Evolutionary conservation across 2,329 filamentous ascomycete species (phyloP).

Genomic region (Clonostachys sp.): DNA sequence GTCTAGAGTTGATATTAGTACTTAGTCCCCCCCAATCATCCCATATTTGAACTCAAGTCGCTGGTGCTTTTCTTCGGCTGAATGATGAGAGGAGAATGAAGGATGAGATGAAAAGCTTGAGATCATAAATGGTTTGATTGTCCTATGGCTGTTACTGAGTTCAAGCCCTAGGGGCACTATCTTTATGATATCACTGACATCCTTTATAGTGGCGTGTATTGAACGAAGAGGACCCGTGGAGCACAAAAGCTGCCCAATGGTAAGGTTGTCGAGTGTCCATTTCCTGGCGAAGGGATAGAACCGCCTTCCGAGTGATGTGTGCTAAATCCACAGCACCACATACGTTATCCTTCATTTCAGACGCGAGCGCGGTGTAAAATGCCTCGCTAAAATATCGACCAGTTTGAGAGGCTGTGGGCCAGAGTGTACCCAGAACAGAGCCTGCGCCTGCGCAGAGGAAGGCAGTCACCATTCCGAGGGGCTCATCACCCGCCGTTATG

Average conservation of each 20-base stretch:
- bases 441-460: neutral
- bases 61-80: too few relatives aligned
- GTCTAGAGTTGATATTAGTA: too few relatives aligned
- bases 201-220: neutral
- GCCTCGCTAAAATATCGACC: neutral
- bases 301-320: neutral
- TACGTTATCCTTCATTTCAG: neutral
- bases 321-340: neutral
- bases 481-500: neutral
- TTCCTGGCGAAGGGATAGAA: neutral
- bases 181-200: too few relatives aligned
- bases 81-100: too few relatives aligned
- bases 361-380: neutral
- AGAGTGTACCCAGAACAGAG: neutral
- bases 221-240: neutral
- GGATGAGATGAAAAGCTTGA: too few relatives aligned
- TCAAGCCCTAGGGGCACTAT: too few relatives aligned
- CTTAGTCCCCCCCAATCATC: too few relatives aligned
- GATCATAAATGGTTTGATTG: too few relatives aligned
- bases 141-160: too few relatives aligned
- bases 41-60: too few relatives aligned
- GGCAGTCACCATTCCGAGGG: neutral
- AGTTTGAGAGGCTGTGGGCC: conserved; percentile 11
- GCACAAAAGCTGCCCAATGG: neutral
- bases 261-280: neutral